Evolutionary conservation across 768 basidiomycete genomes (phyloP), one percentile per base, ranked within the genome.

Genomic region (Termitomyces sp.): DNA sequence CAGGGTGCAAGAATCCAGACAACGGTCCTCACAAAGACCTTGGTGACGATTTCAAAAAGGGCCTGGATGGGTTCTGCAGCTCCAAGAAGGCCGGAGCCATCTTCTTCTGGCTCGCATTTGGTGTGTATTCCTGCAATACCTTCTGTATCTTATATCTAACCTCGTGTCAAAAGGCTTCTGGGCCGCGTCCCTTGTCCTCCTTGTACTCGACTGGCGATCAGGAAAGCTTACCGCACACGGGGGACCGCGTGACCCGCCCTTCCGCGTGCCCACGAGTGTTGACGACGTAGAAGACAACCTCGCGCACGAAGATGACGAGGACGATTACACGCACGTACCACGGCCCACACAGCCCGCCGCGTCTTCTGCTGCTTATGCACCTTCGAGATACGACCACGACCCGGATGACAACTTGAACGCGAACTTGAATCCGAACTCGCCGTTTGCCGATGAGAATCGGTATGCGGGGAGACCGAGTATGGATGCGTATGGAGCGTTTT

Each of bases 41-140:
- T 12, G 87, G 89, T 19, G 75, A 80, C 31, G 82, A 78, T 57
- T 98, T 89, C 69, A 80, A 80, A 60, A 77, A 77, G 4, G 91
- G 76, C 19, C 76, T 98, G 2, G 72, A 80, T 4, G 84, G 89
- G 0, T 97, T 92, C 90, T 98, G 95, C 71, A 84, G 78, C 61
- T 95, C 95, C 7, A 98, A 97, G 75, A 94, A 92, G 65, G 95
- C 95, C 2, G 91, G 83, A 0, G 84, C 84, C 5, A 83, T 95
- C 45, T 97, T 98, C 73, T 88, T 95, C 68, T 96, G 94, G 95
- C 69, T 93, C 9, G 77, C 83, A 1, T 90, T 92, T 54, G 78
- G 92, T 91, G 62, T 46, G 29, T 76, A 8, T 17, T 32, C 21
- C 6, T 49, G 35, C 17, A 42, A 10, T 17, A 47, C 31, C 41